A percentile compares a stretch with the other conserved stretches of the same genome.
phyloP scores from a whole-genome alignment of 2,329 filamentous ascomycete genomes.

The Ophiostoma triangulosporum region DNA sequence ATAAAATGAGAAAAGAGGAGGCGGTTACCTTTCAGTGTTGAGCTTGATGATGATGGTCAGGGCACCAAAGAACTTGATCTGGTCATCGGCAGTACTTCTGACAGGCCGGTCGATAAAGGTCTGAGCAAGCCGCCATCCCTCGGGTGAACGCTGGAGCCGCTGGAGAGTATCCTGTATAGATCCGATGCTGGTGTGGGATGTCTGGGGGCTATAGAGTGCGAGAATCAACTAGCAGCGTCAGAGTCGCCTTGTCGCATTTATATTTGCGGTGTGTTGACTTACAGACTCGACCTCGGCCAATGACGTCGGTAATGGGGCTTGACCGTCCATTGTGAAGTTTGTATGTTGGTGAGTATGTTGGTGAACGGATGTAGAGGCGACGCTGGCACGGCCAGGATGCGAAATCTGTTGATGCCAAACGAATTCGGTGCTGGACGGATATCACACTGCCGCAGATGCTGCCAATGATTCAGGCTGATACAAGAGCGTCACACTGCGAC shows the following conservation, averaged over 20 bases:
- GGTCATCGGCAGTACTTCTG: slow-evolving; percentile 45
- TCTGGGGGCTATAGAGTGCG: slow-evolving; percentile 37
- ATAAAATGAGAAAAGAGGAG: no score
- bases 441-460: background rate
- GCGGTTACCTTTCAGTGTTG: slow-evolving; percentile 81
- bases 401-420: background rate
- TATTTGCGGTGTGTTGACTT: slow-evolving; percentile 10
- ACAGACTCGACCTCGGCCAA: slow-evolving; percentile 24
- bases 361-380: background rate
- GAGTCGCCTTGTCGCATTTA: no score
- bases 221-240: slow-evolving; percentile 27
- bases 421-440: no score
- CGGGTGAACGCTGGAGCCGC: slow-evolving; percentile 59
- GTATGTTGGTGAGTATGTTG: background rate
- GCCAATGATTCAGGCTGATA: background rate
- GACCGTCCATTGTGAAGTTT: slow-evolving; percentile 11
- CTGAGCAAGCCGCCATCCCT: slow-evolving; percentile 79
- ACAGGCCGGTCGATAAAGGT: slow-evolving; percentile 40
- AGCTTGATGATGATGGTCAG: slow-evolving; percentile 89
- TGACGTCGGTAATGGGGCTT: slow-evolving; percentile 17
- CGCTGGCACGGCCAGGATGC: background rate
- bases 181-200: slow-evolving; percentile 32
- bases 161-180: slow-evolving; percentile 61
- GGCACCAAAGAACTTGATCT: slow-evolving; percentile 83
- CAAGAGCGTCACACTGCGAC: background rate